Percentiles rank a stretch among this genome's conserved stretches.
Evolutionary conservation across 176 grass and related monocot genomes (phyloP).

Genomic region (Lolium perenne): DNA sequence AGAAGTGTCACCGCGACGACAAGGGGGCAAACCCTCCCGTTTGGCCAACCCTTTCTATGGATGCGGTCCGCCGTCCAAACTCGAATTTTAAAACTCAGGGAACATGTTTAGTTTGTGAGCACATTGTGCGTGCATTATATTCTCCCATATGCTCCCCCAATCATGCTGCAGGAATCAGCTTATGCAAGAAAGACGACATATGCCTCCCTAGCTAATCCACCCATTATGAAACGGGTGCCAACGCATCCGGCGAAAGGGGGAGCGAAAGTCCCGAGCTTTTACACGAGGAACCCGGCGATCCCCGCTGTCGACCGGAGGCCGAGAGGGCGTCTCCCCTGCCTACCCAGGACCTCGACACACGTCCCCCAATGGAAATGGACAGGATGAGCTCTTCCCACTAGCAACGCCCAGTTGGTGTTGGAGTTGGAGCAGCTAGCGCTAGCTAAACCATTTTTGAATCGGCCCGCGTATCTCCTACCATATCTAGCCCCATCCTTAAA

Average conservation of each 20-base stretch:
- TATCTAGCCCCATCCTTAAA: slow-evolving; percentile 41
- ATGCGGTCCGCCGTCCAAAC: too few relatives aligned
- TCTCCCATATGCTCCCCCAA: not conserved
- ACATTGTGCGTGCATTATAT: not conserved
- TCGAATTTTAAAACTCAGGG: too few relatives aligned
- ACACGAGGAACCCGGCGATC: not conserved
- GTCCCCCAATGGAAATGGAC: not conserved
- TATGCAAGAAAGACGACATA: not conserved
- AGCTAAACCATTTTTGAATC: slow-evolving; percentile 23
- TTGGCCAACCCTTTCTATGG: too few relatives aligned
- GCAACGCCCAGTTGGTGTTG: not conserved
- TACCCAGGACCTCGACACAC: slow-evolving; percentile 31
- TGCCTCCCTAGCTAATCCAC: not conserved
- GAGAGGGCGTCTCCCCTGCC: not conserved
- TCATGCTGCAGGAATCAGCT: not conserved
- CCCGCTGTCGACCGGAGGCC: not conserved
- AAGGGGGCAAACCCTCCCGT: too few relatives aligned
- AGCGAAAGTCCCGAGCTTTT: not conserved
- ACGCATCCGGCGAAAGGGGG: not conserved
- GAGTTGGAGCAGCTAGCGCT: not conserved
- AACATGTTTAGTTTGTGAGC: not conserved
- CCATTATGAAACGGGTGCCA: not conserved
- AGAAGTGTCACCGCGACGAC: too few relatives aligned
- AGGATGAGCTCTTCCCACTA: slow-evolving; percentile 23
- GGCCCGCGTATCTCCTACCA: slow-evolving; percentile 14